A percentile compares a stretch with the other conserved stretches of the same genome.
Conservation (phyloP, 73 alveolate genomes). For the Uronychia binucleata region DNA sequence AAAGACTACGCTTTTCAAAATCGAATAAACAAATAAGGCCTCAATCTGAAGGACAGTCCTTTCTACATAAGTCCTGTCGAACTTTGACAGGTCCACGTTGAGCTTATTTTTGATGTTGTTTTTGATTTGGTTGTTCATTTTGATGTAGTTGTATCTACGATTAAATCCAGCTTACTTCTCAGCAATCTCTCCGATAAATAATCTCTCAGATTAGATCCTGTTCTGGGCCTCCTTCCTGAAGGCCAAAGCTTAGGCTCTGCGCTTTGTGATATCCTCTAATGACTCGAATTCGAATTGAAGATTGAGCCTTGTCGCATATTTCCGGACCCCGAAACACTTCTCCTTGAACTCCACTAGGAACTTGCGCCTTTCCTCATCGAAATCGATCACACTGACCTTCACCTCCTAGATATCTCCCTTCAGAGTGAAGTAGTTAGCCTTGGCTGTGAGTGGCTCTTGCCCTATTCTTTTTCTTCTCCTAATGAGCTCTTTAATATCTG, state of each 20-base stretch:
- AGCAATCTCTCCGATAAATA: constrained; percentile 41
- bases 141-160: constrained; percentile 21
- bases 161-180: constrained; percentile 11
- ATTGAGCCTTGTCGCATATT: constrained; percentile 34
- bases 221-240: constrained; percentile 31
- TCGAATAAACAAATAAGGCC: constrained; percentile 41
- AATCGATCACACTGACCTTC: constrained; percentile 32
- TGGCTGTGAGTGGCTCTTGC: constrained; percentile 33
- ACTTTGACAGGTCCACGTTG: constrained; percentile 13
- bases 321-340: constrained; percentile 4
- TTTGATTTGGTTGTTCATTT: constrained; percentile 18
- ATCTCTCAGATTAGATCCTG: constrained; percentile 27
- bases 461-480: constrained; percentile 10
- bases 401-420: constrained; percentile 30
- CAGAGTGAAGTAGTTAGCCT: constrained; percentile 26
- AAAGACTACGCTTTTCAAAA: constrained; percentile 29
- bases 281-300: constrained; percentile 33
- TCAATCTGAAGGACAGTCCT: constrained; percentile 20
- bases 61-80: constrained; percentile 10
- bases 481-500: constrained; percentile 9
- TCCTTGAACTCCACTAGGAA: constrained; percentile 25
- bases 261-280: constrained; percentile 15
- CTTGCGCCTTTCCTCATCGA: constrained; percentile 22
- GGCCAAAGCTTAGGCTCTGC: constrained; percentile 14
- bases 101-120: constrained; percentile 31